Evolutionary conservation across 2,329 filamentous ascomycete species (phyloP), one percentile per base, ranked within the genome.

Genomic region (Pseudogymnoascus sp.): DNA sequence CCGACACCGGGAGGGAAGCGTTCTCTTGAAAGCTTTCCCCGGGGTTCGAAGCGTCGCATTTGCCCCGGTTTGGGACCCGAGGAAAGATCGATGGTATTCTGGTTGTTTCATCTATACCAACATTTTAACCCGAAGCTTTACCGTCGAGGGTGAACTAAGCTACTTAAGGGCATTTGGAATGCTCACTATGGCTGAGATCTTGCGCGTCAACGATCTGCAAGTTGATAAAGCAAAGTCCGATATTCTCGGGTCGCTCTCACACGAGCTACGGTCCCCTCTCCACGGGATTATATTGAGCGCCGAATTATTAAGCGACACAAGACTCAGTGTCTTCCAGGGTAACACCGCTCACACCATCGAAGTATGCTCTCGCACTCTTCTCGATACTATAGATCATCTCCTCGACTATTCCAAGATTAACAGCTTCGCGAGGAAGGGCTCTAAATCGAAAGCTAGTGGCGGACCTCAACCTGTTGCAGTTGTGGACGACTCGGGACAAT

Each of bases 231-330:
- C 82, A 45, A 86, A 85, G 67, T 79, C 79, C 0, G 82, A 83
- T 8, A 85, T 85, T 64, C 83, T 86, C 45, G 82, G 81, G 1
- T 83, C 79, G 29, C 83, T 86, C 66, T 84, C 81, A 16, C 83
- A 86, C 69, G 83, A 85, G 63, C 70, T 85, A 12, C 75, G 83
- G 34, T 82, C 78, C 3, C 83, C 83, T 0, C 70, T 85, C 1
- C 82, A 86, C 65, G 83, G 83, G 1, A 84, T 86, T 45, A 71
- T 85, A 0, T 81, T 80, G 0, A 83, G 74, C 66, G 75, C 77
- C 1, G 80, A 82, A 63, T 78, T 83, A 40, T 71, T 84, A 2
- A 75, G 76, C 21, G 79, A 81, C 14, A 77, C 77, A 6, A 68
- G 69, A 16, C 63, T 75, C 6, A 69, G 71, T 61, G 68, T 67